Conservation (phyloP, 441 rosid species). For the Pelargonium myrrhifolium region DNA sequence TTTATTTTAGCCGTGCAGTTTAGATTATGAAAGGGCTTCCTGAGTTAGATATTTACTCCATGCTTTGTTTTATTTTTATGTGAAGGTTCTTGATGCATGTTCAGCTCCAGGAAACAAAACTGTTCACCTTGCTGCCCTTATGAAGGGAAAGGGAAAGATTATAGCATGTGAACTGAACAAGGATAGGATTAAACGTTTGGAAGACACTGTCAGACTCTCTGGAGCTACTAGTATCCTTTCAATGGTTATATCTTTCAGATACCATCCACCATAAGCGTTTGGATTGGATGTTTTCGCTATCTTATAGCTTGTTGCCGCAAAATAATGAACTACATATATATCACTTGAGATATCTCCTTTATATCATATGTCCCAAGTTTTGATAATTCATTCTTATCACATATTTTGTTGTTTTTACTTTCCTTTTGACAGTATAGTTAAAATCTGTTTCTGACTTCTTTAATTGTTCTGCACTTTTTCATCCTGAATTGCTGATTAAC, state of each 20-base stretch:
- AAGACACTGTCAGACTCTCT: constrained; percentile 64
- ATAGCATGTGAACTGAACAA: constrained; percentile 73
- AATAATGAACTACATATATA: not conserved
- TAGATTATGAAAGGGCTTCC: not conserved
- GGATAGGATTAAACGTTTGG: constrained; percentile 57
- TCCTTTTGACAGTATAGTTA: not conserved
- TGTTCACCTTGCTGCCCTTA: constrained; percentile 83
- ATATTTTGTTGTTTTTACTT: not conserved
- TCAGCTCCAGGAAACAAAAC: constrained; percentile 99
- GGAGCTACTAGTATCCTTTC: constrained; percentile 78
- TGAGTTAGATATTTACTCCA: constrained; percentile 11
- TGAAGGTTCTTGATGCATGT: constrained; percentile 86
- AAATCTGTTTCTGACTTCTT: constrained; percentile 1
- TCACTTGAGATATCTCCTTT: not conserved
- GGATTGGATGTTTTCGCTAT: not conserved
- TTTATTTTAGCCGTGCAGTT: constrained; percentile 10
- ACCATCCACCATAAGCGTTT: constrained; percentile 3
- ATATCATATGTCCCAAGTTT: not conserved
- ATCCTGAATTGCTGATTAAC: constrained; percentile 6
- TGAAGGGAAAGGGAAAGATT: constrained; percentile 71
- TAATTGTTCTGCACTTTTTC: not conserved
- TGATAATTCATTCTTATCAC: not conserved
- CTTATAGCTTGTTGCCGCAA: not conserved
- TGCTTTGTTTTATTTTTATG: constrained; percentile 17
- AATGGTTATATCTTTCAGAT: constrained; percentile 8